Evolutionary conservation across 2,329 filamentous ascomycete genomes (phyloP).

Genomic region (Calonectria hawksworthii): DNA sequence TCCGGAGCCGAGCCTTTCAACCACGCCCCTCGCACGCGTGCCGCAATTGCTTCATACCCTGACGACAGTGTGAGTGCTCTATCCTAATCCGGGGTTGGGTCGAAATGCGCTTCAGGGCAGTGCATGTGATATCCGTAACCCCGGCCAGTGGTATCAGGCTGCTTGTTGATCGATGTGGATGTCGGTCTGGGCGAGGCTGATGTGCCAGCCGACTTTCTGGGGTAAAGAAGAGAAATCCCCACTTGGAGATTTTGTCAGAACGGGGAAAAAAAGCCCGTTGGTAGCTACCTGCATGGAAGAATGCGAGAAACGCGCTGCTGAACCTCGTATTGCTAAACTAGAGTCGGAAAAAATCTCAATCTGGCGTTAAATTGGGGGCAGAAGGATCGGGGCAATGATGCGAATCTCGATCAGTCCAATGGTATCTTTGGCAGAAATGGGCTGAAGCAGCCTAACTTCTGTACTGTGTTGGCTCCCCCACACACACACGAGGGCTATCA

Average conservation of each 20-base stretch:
- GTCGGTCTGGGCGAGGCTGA: not conserved
- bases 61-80: not conserved
- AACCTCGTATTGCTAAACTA: not conserved
- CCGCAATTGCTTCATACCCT: not conserved
- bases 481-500: not conserved
- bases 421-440: not conserved
- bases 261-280: too few relatives aligned
- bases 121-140: slow-evolving; percentile 5
- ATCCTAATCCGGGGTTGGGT: slow-evolving; percentile 4
- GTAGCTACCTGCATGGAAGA: not conserved
- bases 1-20: slow-evolving; percentile 1
- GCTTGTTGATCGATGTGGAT: slow-evolving; percentile 2
- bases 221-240: not conserved
- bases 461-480: not conserved
- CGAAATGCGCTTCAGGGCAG: not conserved
- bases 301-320: not conserved
- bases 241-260: not conserved
- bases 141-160: not conserved
- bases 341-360: not conserved
- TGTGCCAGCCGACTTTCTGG: not conserved
- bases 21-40: not conserved
- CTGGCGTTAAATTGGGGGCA: too few relatives aligned
- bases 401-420: not conserved
- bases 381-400: not conserved
- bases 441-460: not conserved